These are phyloP conservation scores for Clavispora vitiphila DNA, from an alignment of 805 yeast species.

Conservation along the genomic window DNA sequence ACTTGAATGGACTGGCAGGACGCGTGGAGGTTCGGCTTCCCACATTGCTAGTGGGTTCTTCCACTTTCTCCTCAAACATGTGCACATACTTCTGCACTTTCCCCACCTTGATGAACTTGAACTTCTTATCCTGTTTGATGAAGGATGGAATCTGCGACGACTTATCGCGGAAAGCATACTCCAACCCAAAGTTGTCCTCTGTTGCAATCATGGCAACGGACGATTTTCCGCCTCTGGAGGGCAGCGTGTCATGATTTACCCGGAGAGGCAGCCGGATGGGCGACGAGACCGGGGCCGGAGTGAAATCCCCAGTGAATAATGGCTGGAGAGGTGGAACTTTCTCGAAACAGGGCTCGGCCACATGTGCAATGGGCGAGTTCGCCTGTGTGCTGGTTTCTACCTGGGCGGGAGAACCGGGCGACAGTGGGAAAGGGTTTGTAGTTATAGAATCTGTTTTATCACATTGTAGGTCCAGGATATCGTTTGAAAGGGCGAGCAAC, in stretches of 20 bases:
- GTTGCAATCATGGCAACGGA: slow-evolving; percentile 22
- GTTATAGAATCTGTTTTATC: neutral
- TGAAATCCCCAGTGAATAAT: slow-evolving; percentile 9
- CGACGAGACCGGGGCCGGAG: slow-evolving; percentile 14
- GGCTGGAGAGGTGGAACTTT: slow-evolving; percentile 1
- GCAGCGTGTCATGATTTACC: slow-evolving; percentile 13
- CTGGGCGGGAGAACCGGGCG: neutral
- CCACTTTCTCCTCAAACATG: slow-evolving; percentile 35
- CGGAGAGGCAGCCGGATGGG: slow-evolving; percentile 8
- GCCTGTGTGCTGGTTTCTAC: neutral
- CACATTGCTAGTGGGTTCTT: neutral
- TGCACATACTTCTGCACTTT: slow-evolving; percentile 42
- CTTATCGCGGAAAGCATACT: slow-evolving; percentile 26
- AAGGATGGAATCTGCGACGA: slow-evolving; percentile 25
- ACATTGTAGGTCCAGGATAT: neutral
- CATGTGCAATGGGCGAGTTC: neutral
- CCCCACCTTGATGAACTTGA: slow-evolving; percentile 41
- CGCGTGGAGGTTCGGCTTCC: slow-evolving; percentile 12
- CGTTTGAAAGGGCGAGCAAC: too few species aligned
- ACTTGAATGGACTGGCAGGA: slow-evolving; percentile 12
- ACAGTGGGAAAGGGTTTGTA: neutral
- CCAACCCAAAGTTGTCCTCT: slow-evolving; percentile 25
- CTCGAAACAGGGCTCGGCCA: slow-evolving; percentile 4
- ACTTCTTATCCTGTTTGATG: slow-evolving; percentile 38
- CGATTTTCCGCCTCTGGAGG: slow-evolving; percentile 2